Evolutionary conservation across 352 stramenopile genomes (phyloP).

Genomic region (Phytopythium delawarense): DNA sequence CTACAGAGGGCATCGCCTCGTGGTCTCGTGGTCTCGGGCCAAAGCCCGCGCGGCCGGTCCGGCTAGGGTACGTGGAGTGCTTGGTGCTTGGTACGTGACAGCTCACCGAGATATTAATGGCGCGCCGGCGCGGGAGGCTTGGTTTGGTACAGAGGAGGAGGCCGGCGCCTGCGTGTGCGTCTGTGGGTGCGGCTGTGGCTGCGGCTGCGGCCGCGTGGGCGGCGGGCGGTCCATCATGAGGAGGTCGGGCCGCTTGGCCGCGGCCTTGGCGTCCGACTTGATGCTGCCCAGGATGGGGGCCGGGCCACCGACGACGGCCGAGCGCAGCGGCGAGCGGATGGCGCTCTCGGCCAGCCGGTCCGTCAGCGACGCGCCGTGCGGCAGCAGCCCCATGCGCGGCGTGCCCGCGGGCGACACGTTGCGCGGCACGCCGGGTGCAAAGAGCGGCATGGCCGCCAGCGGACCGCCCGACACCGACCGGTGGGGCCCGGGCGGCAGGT

Average conservation of each 20-base stretch:
- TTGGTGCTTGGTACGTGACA: neutral
- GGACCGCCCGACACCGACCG: constrained; percentile 10
- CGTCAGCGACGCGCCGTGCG: constrained; percentile 17
- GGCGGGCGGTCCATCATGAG: constrained; percentile 30
- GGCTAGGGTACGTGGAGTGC: neutral
- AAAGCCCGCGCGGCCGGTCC: neutral
- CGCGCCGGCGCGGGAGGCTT: neutral
- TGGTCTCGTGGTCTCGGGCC: neutral
- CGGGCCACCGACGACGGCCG: neutral
- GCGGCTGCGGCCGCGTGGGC: constrained; percentile 25
- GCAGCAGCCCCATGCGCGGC: constrained; percentile 24
- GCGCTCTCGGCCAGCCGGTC: constrained; percentile 8
- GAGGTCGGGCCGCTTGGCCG: constrained; percentile 30
- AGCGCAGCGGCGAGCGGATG: constrained; percentile 9
- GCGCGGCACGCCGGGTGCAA: constrained; percentile 21
- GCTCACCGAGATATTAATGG: constrained; percentile 5
- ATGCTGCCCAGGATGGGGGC: constrained; percentile 6
- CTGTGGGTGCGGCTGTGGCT: constrained; percentile 8
- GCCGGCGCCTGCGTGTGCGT: neutral
- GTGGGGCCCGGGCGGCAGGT: neutral
- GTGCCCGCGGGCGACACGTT: constrained; percentile 21
- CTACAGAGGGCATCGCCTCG: neutral
- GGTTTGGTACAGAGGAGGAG: constrained; percentile 1
- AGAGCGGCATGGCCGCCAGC: constrained; percentile 24
- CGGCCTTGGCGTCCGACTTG: constrained; percentile 10